phyloP scores from a whole-genome alignment of 768 basidiomycete genomes.

The Tephrocybe sp. region DNA sequence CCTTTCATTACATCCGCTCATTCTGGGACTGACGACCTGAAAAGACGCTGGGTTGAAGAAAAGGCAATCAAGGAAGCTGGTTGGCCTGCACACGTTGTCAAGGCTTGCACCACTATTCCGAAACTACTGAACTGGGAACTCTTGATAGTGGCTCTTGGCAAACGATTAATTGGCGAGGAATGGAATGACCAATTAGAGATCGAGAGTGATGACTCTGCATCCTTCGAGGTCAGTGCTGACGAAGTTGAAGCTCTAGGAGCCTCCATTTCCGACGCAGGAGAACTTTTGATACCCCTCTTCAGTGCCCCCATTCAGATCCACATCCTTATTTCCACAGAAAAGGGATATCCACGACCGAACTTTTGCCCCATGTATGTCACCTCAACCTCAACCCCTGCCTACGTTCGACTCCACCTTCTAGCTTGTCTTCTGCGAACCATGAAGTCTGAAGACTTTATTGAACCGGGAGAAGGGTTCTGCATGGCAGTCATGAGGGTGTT shows the following conservation, averaged over 20 bases:
- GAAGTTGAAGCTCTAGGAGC: constrained; percentile 61
- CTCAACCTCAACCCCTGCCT: constrained; percentile 68
- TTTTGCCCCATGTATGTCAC: constrained; percentile 76
- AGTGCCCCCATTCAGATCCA: constrained; percentile 67
- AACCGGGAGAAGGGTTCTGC: constrained; percentile 69
- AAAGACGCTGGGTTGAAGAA: constrained; percentile 78
- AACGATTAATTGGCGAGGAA: constrained; percentile 50
- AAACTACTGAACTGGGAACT: constrained; percentile 47
- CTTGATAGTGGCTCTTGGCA: constrained; percentile 56
- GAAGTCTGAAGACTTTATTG: constrained; percentile 53
- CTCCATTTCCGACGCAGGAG: constrained; percentile 40
- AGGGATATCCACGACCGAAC: constrained; percentile 40
- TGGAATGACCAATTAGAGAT: constrained; percentile 11
- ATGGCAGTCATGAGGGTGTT: constrained; percentile 69
- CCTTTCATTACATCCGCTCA: constrained; percentile 69
- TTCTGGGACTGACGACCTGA: constrained; percentile 61
- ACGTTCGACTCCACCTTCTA: constrained; percentile 83
- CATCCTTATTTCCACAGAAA: constrained; percentile 52
- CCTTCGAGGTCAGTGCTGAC: constrained; percentile 39
- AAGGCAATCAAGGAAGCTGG: constrained; percentile 82
- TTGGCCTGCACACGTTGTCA: constrained; percentile 73
- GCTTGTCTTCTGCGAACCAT: constrained; percentile 60
- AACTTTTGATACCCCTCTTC: constrained; percentile 63
- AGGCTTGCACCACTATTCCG: constrained; percentile 44
- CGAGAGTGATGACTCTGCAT: constrained; percentile 9